A percentile compares a stretch with the other conserved stretches of the same genome.
phyloP scores from a whole-genome alignment of 1,284 basidiomycete species.

The Fomitopsis palustris region DNA sequence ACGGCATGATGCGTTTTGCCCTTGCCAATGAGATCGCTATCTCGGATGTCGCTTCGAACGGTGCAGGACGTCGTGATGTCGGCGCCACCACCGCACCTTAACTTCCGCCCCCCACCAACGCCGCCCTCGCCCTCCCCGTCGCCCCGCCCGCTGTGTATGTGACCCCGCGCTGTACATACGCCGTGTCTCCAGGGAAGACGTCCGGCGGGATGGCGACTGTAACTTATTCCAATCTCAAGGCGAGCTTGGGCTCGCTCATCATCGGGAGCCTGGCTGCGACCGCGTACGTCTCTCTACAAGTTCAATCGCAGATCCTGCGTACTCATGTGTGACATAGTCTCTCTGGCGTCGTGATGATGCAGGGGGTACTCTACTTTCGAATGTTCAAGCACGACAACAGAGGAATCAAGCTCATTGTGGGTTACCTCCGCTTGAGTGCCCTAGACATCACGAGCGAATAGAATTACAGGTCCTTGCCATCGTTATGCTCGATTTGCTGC shows the following conservation, averaged over 20 bases:
- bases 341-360: constrained; percentile 20
- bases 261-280: constrained; percentile 19
- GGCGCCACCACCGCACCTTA: neutral
- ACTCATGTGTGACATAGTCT: constrained; percentile 12
- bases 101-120: neutral
- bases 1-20: neutral
- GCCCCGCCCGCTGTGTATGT: neutral
- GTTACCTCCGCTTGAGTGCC: neutral
- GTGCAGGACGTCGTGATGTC: neutral
- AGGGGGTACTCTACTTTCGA: constrained; percentile 8
- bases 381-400: constrained; percentile 14
- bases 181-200: neutral
- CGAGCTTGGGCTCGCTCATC: constrained; percentile 21
- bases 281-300: constrained; percentile 11
- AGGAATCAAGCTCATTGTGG: constrained; percentile 20
- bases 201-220: constrained; percentile 4
- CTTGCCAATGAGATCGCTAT: neutral
- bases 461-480: constrained; percentile 19
- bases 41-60: neutral
- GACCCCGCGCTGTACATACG: neutral
- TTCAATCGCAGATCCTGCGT: neutral
- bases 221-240: constrained; percentile 11
- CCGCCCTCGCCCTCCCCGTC: neutral
- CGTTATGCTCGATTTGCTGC: constrained; percentile 21
- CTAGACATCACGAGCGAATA: neutral